Percentiles rank a stretch among this genome's conserved stretches.
These are phyloP conservation scores for Diddensiella caesifluorescens DNA, from an alignment of 805 yeast species.

Conservation along the genomic window DNA sequence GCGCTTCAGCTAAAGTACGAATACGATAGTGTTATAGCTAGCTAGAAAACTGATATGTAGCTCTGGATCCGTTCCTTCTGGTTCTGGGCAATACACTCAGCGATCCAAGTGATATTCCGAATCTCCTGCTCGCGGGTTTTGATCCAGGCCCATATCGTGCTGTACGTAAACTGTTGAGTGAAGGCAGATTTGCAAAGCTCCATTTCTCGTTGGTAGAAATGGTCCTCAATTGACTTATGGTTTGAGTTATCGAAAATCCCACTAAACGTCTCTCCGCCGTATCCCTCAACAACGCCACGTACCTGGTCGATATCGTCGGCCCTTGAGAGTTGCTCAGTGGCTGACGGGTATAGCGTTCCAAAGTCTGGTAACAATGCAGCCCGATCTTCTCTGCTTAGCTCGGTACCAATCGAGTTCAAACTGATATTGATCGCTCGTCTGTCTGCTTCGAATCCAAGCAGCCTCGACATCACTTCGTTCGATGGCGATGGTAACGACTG, in stretches of 20 bases:
- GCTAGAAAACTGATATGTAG: conserved; percentile 77
- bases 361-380: conserved; percentile 67
- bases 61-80: conserved; percentile 91
- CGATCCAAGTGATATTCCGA: conserved; percentile 98
- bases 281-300: conserved; percentile 36
- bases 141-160: conserved; percentile 95
- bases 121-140: conserved; percentile 95
- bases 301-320: conserved; percentile 86
- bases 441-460: conserved; percentile 90
- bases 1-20: too few relatives aligned
- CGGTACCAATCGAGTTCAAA: conserved; percentile 82
- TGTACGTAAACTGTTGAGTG: conserved; percentile 90
- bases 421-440: conserved; percentile 89
- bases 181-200: conserved; percentile 85
- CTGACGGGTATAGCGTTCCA: conserved; percentile 81
- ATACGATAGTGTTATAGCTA: neutral
- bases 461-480: conserved; percentile 67
- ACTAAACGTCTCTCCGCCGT: conserved; percentile 28
- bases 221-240: conserved; percentile 76
- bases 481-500: conserved; percentile 67
- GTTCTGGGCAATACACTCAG: conserved; percentile 98
- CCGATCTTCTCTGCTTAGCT: conserved; percentile 68
- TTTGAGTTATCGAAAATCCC: conserved; percentile 43
- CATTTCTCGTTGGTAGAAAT: conserved; percentile 90
- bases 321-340: conserved; percentile 59